phyloP scores from a whole-genome alignment of 768 basidiomycete genomes.

The Leccinum imitatum region DNA sequence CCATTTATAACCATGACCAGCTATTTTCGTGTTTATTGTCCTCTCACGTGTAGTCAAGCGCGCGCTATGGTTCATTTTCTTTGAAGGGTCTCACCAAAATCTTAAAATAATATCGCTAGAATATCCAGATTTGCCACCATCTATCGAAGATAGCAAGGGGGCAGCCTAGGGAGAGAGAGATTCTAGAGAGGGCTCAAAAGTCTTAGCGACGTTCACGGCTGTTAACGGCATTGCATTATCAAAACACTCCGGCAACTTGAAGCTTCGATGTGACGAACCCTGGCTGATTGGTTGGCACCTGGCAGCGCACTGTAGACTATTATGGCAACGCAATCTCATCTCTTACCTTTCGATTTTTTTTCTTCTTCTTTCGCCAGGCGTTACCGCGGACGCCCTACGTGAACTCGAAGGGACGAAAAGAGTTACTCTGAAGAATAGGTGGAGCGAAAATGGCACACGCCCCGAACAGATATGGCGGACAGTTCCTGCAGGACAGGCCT shows the following conservation, averaged over 20 bases:
- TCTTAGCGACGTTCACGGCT: slow-evolving; percentile 5
- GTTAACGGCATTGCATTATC: slow-evolving; percentile 18
- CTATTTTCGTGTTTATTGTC: slow-evolving; percentile 11
- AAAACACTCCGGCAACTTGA: slow-evolving; percentile 13
- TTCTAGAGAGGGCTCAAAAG: background rate
- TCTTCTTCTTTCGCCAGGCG: slow-evolving; percentile 6
- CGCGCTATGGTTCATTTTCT: background rate
- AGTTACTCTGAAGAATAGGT: background rate
- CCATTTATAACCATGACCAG: background rate
- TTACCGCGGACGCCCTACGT: slow-evolving; percentile 18
- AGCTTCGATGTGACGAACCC: slow-evolving; percentile 4
- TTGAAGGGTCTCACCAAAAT: slow-evolving; percentile 2
- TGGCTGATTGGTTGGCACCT: slow-evolving; percentile 6
- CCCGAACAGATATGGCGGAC: background rate
- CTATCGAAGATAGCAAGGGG: slow-evolving; percentile 1
- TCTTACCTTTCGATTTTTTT: slow-evolving; percentile 1
- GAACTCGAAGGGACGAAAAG: slow-evolving; percentile 1
- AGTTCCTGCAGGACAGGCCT: background rate
- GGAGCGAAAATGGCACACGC: background rate
- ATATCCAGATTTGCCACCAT: background rate
- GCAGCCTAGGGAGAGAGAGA: background rate
- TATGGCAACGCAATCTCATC: slow-evolving; percentile 25
- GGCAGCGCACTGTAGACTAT: slow-evolving; percentile 13
- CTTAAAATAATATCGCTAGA: slow-evolving; percentile 1
- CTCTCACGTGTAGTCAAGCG: slow-evolving; percentile 13